Percentiles rank a stretch among this genome's conserved stretches.
phyloP scores from a whole-genome alignment of 1,284 basidiomycete species.

The Moesziomyces aphidis region DNA sequence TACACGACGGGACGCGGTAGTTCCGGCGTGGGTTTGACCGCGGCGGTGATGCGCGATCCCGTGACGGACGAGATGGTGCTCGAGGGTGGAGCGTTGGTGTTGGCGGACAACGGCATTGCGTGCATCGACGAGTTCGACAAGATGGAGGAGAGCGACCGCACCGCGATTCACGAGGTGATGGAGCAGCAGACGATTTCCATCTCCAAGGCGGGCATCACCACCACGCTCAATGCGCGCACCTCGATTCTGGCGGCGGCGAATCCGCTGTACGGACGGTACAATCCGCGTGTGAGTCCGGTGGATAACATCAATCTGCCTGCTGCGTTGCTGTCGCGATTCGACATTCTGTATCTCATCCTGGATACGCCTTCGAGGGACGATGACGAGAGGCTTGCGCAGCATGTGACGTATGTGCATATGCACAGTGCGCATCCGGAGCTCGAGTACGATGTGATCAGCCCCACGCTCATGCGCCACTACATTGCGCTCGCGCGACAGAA shows the following conservation, averaged over 20 bases:
- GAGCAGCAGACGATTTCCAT: constrained; percentile 99
- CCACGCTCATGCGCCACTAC: constrained; percentile 91
- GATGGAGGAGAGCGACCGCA: constrained; percentile 98
- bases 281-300: constrained; percentile 94
- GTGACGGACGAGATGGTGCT: constrained; percentile 99
- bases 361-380: constrained; percentile 94
- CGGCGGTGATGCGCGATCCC: constrained; percentile 98
- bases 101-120: constrained; percentile 99
- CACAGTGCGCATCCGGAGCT: constrained; percentile 87
- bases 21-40: constrained; percentile 96
- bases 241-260: constrained; percentile 98
- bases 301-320: constrained; percentile 99
- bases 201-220: constrained; percentile 98
- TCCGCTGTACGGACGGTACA: constrained; percentile 97
- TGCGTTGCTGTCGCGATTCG: constrained; percentile 93
- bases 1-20: constrained; percentile 99
- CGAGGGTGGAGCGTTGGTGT: constrained; percentile 96
- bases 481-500: constrained; percentile 91
- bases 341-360: constrained; percentile 94
- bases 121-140: constrained; percentile 99
- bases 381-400: constrained; percentile 94
- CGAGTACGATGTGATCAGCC: constrained; percentile 77
- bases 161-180: constrained; percentile 99
- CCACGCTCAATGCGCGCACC: constrained; percentile 97
- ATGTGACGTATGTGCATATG: constrained; percentile 99